These are phyloP conservation scores for Tillandsia fasciculata DNA, from an alignment of 176 grass and related monocot genomes.

Conservation along the genomic window DNA sequence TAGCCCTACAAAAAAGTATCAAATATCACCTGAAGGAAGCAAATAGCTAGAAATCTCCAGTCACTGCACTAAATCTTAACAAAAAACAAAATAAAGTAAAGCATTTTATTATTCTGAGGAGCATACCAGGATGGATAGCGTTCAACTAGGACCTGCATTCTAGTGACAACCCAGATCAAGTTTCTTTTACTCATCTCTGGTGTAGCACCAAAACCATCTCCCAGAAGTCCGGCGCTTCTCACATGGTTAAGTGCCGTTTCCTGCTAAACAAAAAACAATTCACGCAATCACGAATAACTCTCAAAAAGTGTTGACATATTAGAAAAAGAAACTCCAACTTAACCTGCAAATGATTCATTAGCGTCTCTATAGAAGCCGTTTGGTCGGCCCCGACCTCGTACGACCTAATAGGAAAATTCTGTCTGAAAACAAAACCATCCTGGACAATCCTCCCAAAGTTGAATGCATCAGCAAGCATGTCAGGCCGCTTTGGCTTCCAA, in stretches of 20 bases:
- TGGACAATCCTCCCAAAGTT: slow-evolving; percentile 85
- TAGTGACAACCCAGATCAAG: slow-evolving; percentile 98
- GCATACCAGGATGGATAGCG: slow-evolving; percentile 89
- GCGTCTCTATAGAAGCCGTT: slow-evolving; percentile 88
- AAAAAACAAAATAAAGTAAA: slow-evolving; percentile 2
- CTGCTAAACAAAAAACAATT: background rate
- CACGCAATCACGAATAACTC: slow-evolving; percentile 3
- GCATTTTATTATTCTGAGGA: background rate
- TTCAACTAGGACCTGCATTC: slow-evolving; percentile 77
- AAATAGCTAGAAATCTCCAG: background rate
- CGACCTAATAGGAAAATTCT: slow-evolving; percentile 89
- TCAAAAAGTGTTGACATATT: background rate
- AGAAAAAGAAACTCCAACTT: background rate
- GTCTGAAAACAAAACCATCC: slow-evolving; percentile 82
- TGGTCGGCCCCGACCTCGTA: slow-evolving; percentile 97
- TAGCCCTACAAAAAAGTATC: background rate
- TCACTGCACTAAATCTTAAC: background rate
- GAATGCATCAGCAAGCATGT: slow-evolving; percentile 89
- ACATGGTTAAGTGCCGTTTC: slow-evolving; percentile 87
- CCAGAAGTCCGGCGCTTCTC: slow-evolving; percentile 62
- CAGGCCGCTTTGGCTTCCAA: slow-evolving; percentile 91
- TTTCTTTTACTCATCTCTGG: slow-evolving; percentile 93
- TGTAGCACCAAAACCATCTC: slow-evolving; percentile 88
- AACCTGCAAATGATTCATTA: slow-evolving; percentile 99
- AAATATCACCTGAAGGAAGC: background rate